Base-by-base conservation (phyloP, 805 yeast species). In the Isabelozyma gotoi region DNA sequence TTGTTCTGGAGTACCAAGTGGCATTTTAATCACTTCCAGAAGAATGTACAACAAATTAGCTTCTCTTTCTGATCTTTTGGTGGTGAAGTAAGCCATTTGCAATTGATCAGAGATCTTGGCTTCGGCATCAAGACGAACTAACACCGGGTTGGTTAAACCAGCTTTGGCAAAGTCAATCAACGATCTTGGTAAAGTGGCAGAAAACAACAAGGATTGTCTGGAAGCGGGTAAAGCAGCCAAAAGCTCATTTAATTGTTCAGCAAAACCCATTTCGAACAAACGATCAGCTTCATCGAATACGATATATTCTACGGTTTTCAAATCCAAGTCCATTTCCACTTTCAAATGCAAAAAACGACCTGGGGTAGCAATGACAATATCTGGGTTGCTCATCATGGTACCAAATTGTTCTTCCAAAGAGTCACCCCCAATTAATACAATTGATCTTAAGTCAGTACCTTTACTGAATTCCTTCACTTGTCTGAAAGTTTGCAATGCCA, bases 261-360 rank as follows among this genome's bases (percentile, higher is more conserved):
- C 84, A 62, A 92, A 92, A 45, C 98, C 97, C 88, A 90, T 83
- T 69, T 92, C 99, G 58, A 92, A 92, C 57, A 92, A 77, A 62
- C 98, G 78, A 73, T 92, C 99, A 29, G 98, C 98, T 71, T 92
- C 99, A 68, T 92, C 99, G 62, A 92, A 92, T 1, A 91, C 96
- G 36, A 91, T 85, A 58, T 87, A 92, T 62, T 94, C 96, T 14
- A 94, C 81, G 2, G 88, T 77, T 51, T 78, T 80, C 64, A 94
- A 74, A 58, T 89, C 96, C 42, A 94, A 71, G 47, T 80, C 80
- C 99, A 94, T 94, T 69, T 94, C 99, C 19, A 92, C 91, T 63
- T 92, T 88, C 60, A 94, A 77, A 77, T 94, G 99, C 67, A 92
- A 67, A 57, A 94, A 94, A 65, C 99, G 79, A 63, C 99, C 99